Conservation (phyloP, 371 early-diverging fungal species). For the Entomophthora muscae region DNA sequence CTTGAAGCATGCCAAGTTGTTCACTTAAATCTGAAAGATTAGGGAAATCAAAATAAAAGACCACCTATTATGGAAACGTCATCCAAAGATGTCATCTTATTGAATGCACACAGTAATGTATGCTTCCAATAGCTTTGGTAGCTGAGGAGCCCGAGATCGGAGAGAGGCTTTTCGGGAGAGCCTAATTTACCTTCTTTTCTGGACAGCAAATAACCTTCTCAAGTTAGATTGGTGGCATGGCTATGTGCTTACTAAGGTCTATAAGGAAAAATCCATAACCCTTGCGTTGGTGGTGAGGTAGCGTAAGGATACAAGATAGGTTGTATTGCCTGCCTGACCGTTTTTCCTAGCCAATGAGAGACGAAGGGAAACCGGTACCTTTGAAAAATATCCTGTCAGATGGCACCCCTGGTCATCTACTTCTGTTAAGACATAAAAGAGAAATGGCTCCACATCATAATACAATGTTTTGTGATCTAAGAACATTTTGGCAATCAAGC, state of each 20-base stretch:
- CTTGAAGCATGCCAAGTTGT: not conserved
- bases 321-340: constrained; percentile 82
- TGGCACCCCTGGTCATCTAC: constrained; percentile 64
- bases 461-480: constrained; percentile 99
- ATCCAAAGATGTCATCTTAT: not conserved
- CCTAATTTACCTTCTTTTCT: constrained; percentile 75
- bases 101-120: not conserved
- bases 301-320: constrained; percentile 93
- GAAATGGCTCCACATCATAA: constrained; percentile 98
- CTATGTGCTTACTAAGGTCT: constrained; percentile 46
- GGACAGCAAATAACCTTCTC: constrained; percentile 49
- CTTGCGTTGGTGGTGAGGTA: constrained; percentile 91
- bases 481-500: constrained; percentile 95
- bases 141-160: constrained; percentile 90
- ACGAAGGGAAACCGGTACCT: constrained; percentile 27
- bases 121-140: constrained; percentile 77
- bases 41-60: not conserved
- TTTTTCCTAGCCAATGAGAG: constrained; percentile 57
- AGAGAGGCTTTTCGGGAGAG: constrained; percentile 96
- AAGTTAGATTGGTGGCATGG: constrained; percentile 19
- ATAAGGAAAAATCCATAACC: constrained; percentile 97
- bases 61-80: not conserved
- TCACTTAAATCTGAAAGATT: not conserved
- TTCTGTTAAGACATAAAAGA: constrained; percentile 93
- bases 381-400: constrained; percentile 98